Conservation (phyloP, 192 early-diverging fungal genomes). For the Geosiphon pyriformis region DNA sequence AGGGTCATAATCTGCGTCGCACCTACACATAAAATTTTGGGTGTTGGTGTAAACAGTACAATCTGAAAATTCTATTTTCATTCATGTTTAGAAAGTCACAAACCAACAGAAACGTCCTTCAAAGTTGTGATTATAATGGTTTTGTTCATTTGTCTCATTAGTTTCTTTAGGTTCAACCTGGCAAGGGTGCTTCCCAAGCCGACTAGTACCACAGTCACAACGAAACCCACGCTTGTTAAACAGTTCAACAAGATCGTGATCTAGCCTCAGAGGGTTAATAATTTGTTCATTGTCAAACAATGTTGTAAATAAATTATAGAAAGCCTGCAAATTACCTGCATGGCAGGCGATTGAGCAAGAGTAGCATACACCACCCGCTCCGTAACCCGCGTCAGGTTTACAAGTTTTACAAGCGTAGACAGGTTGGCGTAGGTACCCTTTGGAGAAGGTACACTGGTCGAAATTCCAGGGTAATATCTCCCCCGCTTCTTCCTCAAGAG, state of each 20-base stretch:
- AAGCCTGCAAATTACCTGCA: conserved; percentile 22
- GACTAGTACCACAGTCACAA: conserved; percentile 81
- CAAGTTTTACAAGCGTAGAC: conserved; percentile 84
- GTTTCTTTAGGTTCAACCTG: conserved; percentile 37
- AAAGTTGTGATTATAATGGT: conserved; percentile 83
- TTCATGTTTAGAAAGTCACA: background rate
- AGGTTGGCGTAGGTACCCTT: conserved; percentile 73
- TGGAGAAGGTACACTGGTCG: conserved; percentile 66
- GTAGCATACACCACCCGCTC: conserved; percentile 63
- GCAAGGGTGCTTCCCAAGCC: conserved; percentile 41
- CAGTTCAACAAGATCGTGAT: conserved; percentile 79
- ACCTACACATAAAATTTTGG: conserved; percentile 41
- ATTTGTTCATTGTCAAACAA: conserved; percentile 9
- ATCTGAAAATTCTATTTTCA: background rate
- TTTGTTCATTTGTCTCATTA: conserved; percentile 53
- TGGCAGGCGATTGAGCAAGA: conserved; percentile 77
- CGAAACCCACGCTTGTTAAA: conserved; percentile 80
- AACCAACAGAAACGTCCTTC: conserved; percentile 76
- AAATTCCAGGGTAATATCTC: conserved; percentile 63
- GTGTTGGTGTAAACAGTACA: no score
- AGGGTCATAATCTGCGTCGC: conserved; percentile 70
- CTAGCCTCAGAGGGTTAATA: conserved; percentile 38
- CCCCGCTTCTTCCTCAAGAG: conserved; percentile 40
- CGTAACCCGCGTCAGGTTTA: conserved; percentile 29
- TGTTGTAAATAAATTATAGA: no score